Evolutionary conservation across 2,329 filamentous ascomycete genomes (phyloP).

Genomic region (Arthroderma sp.): DNA sequence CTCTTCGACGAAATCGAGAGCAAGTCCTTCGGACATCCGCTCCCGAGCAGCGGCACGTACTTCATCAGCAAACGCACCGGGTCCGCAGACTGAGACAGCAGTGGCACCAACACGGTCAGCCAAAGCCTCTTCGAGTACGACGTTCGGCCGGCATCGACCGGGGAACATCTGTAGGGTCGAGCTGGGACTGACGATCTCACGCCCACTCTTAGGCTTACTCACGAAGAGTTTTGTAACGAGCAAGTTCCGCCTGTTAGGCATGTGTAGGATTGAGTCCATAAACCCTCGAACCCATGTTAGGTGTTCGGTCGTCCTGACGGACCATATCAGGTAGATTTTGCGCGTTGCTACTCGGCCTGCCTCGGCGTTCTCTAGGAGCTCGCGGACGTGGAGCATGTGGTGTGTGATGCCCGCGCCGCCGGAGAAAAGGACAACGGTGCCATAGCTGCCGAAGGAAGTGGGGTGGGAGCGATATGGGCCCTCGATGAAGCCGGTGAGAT

Average conservation of each 20-base stretch:
- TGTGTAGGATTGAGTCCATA: constrained; percentile 52
- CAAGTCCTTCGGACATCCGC: constrained; percentile 38
- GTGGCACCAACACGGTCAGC: constrained; percentile 44
- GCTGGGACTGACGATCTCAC: constrained; percentile 43
- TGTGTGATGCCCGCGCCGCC: constrained; percentile 55
- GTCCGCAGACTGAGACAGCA: constrained; percentile 50
- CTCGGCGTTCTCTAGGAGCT: constrained; percentile 41
- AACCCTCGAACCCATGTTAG: constrained; percentile 51
- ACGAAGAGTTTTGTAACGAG: constrained; percentile 50
- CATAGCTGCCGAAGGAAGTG: constrained; percentile 44
- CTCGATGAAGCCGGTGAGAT: constrained; percentile 45
- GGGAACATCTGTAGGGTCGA: constrained; percentile 49
- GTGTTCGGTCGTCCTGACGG: constrained; percentile 45
- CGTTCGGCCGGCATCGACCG: constrained; percentile 43
- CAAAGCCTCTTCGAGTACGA: constrained; percentile 45
- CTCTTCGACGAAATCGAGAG: constrained; percentile 51
- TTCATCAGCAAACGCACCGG: constrained; percentile 49
- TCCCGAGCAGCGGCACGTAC: constrained; percentile 42
- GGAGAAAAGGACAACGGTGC: constrained; percentile 52
- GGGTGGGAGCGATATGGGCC: constrained; percentile 51
- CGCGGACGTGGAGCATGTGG: constrained; percentile 47
- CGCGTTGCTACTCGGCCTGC: constrained; percentile 43
- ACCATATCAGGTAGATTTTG: constrained; percentile 50
- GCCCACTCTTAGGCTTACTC: constrained; percentile 43
- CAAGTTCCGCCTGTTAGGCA: constrained; percentile 45